Conservation (phyloP, 2,329 filamentous ascomycete species). For the Trichoderma atroviride region DNA sequence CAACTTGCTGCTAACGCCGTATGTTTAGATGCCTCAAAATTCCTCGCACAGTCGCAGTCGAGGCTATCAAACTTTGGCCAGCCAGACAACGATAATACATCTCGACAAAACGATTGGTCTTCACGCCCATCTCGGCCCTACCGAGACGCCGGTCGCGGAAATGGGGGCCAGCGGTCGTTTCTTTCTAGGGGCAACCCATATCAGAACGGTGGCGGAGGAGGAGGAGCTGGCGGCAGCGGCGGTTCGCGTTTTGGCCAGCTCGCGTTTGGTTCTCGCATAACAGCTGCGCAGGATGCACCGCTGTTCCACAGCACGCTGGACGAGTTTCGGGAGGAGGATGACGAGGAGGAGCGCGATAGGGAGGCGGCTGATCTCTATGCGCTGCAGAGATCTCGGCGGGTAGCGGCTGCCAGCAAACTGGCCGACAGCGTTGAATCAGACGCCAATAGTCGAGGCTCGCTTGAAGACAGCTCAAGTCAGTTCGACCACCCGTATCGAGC, state of each 20-base stretch:
- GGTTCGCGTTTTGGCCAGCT: slow-evolving; percentile 71
- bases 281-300: slow-evolving; percentile 75
- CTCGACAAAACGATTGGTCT: slow-evolving; percentile 40
- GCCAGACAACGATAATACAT: slow-evolving; percentile 48
- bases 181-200: slow-evolving; percentile 70
- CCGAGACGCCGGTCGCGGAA: slow-evolving; percentile 38
- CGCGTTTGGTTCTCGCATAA: slow-evolving; percentile 76
- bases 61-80: slow-evolving; percentile 75
- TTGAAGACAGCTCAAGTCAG: slow-evolving; percentile 38
- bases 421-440: slow-evolving; percentile 86
- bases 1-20: slow-evolving; percentile 30
- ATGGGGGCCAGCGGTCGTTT: slow-evolving; percentile 46
- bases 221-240: slow-evolving; percentile 34
- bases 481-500: slow-evolving; percentile 47
- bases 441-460: slow-evolving; percentile 44
- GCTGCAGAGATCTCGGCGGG: slow-evolving; percentile 82
- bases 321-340: slow-evolving; percentile 89
- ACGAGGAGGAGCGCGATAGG: slow-evolving; percentile 85
- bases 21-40: slow-evolving; percentile 83
- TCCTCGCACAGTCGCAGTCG: slow-evolving; percentile 95
- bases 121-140: slow-evolving; percentile 40
- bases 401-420: slow-evolving; percentile 81
- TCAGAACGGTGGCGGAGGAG: slow-evolving; percentile 64
- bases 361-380: slow-evolving; percentile 95
- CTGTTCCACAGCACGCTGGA: slow-evolving; percentile 93